These are phyloP conservation scores for Arabidopsis arenosa DNA, from an alignment of 345 rosid genomes.

Conservation along the genomic window DNA sequence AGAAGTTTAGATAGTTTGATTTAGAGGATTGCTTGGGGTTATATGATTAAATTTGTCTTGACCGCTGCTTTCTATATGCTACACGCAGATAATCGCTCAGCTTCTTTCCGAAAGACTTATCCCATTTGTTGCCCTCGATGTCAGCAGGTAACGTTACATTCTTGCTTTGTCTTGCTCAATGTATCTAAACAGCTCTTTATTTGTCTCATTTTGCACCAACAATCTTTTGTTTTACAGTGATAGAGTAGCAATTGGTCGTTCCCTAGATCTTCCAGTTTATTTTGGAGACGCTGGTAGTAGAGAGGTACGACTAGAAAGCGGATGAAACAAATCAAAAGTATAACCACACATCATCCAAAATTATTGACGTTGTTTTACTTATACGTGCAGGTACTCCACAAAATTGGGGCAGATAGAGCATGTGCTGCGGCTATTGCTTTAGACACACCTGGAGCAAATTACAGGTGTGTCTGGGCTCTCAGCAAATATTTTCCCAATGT, in stretches of 20 bases:
- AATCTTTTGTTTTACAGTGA: conserved; percentile 61
- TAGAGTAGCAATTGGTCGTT: conserved; percentile 91
- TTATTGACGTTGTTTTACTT: neutral
- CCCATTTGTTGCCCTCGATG: conserved; percentile 98
- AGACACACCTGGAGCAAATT: conserved; percentile 98
- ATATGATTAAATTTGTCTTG: neutral
- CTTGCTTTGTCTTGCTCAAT: conserved; percentile 13
- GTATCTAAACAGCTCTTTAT: neutral
- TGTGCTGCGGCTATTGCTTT: conserved; percentile 95
- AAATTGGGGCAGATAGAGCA: conserved; percentile 95
- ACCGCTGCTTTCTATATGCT: conserved; percentile 18
- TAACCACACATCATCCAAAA: neutral
- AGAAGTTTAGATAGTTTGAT: neutral
- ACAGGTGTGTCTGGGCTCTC: conserved; percentile 98
- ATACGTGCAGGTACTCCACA: conserved; percentile 76
- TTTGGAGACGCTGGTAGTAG: conserved; percentile 99
- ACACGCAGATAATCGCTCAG: conserved; percentile 91
- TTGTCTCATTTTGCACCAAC: neutral
- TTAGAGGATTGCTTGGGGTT: neutral
- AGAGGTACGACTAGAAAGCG: conserved; percentile 62
- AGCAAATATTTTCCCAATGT: conserved; percentile 98
- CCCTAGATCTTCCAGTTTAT: conserved; percentile 94
- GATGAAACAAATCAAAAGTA: neutral
- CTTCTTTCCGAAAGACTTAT: conserved; percentile 98
- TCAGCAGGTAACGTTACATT: conserved; percentile 68